Percentiles rank a stretch among this genome's conserved stretches.
Conservation (phyloP, 164 flowering plant genomes). For the Akebia trifoliata region DNA sequence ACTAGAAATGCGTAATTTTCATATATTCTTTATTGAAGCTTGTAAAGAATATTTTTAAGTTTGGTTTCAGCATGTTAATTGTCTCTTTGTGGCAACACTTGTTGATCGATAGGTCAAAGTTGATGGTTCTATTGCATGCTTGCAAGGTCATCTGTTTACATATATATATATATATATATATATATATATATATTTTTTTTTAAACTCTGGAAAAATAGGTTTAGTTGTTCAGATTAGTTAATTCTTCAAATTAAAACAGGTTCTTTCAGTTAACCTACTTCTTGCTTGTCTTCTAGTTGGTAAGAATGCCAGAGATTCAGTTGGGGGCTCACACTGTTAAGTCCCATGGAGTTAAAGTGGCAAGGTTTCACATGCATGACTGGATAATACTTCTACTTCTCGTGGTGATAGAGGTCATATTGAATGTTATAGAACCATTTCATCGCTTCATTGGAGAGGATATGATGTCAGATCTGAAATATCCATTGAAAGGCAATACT, state of each 20-base stretch:
- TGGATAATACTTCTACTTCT: conserved; percentile 12
- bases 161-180: no score
- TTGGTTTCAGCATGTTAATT: no score
- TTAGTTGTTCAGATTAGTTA: background rate
- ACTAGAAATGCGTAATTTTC: no score
- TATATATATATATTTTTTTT: no score
- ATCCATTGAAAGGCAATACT: conserved; percentile 13
- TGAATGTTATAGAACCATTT: conserved; percentile 8
- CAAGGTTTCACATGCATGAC: conserved; percentile 7
- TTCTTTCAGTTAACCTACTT: background rate
- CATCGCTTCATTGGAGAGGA: conserved; percentile 10
- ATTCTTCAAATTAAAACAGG: background rate
- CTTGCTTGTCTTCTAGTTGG: background rate
- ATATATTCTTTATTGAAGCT: no score
- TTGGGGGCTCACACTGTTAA: conserved; percentile 5
- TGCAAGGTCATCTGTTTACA: no score
- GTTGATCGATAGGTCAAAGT: no score
- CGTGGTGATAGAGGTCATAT: conserved; percentile 3
- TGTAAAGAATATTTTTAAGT: no score
- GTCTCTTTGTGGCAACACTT: no score
- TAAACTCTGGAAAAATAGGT: no score
- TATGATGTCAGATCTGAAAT: conserved; percentile 16
- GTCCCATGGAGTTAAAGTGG: conserved; percentile 15
- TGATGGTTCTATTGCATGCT: no score
- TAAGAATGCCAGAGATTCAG: conserved; percentile 7